These are phyloP conservation scores for Trichosporon sp. DNA, from an alignment of 1,284 basidiomycete species.

Conservation along the genomic window DNA sequence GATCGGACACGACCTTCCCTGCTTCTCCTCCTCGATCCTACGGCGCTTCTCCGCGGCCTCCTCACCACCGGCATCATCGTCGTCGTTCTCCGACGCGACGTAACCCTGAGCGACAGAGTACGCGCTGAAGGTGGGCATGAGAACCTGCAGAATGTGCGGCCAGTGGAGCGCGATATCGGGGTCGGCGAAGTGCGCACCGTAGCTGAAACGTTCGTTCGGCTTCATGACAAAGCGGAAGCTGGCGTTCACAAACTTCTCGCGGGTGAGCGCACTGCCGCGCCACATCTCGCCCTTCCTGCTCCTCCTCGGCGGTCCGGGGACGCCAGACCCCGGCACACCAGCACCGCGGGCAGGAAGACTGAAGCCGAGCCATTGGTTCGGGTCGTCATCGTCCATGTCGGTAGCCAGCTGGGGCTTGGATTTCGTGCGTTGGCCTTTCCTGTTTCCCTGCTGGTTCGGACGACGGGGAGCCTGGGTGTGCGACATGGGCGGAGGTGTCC, in stretches of 20 bases:
- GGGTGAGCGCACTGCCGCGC: constrained; percentile 61
- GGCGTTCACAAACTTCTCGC: constrained; percentile 88
- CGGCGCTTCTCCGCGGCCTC: constrained; percentile 28
- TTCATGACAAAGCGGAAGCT: constrained; percentile 92
- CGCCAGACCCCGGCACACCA: constrained; percentile 38
- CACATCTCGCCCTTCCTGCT: constrained; percentile 61
- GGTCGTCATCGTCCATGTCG: constrained; percentile 27
- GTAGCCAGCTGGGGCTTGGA: constrained; percentile 32
- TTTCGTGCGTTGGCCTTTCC: constrained; percentile 1
- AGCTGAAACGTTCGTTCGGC: constrained; percentile 68
- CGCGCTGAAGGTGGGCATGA: constrained; percentile 67
- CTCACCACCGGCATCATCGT: constrained; percentile 35
- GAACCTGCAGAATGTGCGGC: constrained; percentile 92
- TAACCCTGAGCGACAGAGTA: constrained; percentile 49
- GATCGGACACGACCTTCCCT: constrained; percentile 77
- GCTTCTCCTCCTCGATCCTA: constrained; percentile 42
- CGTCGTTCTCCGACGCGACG: constrained; percentile 34
- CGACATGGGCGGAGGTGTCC: neutral
- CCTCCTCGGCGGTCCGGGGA: constrained; percentile 56
- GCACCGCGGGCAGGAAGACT: constrained; percentile 64
- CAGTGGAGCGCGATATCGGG: constrained; percentile 93
- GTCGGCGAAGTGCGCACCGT: constrained; percentile 91
- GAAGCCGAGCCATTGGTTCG: constrained; percentile 62
- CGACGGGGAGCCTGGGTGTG: constrained; percentile 8
- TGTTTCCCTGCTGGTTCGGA: constrained; percentile 6